A percentile compares a stretch with the other conserved stretches of the same genome.
Conservation (phyloP, 2,329 filamentous ascomycete genomes). For the Penicillium sp. region DNA sequence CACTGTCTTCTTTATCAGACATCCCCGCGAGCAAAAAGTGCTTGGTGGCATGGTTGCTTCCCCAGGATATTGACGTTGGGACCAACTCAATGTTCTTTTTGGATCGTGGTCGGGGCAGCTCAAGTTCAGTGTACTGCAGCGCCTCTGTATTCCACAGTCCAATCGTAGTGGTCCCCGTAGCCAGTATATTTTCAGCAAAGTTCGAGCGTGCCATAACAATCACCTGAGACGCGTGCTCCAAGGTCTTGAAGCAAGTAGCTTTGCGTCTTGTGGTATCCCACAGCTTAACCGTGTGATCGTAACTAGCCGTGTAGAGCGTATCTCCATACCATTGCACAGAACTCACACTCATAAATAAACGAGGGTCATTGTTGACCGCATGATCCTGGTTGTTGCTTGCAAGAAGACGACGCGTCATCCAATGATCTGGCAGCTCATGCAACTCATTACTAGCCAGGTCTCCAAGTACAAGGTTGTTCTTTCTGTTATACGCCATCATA, state of each 20-base stretch:
- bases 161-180: slow-evolving; percentile 53
- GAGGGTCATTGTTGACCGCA: slow-evolving; percentile 54
- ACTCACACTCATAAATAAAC: slow-evolving; percentile 62
- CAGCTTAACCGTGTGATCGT: slow-evolving; percentile 61
- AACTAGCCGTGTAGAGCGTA: slow-evolving; percentile 59
- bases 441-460: slow-evolving; percentile 48
- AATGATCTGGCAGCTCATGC: slow-evolving; percentile 61
- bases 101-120: slow-evolving; percentile 29
- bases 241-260: slow-evolving; percentile 37
- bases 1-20: slow-evolving; percentile 44
- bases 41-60: slow-evolving; percentile 40
- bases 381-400: slow-evolving; percentile 46
- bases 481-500: slow-evolving; percentile 65
- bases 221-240: slow-evolving; percentile 55
- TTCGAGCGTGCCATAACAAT: slow-evolving; percentile 56
- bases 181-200: slow-evolving; percentile 46
- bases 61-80: slow-evolving; percentile 57
- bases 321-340: slow-evolving; percentile 58
- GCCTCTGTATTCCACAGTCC: slow-evolving; percentile 39
- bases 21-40: slow-evolving; percentile 61
- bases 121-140: slow-evolving; percentile 33
- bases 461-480: slow-evolving; percentile 62
- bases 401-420: slow-evolving; percentile 46
- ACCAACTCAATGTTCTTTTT: slow-evolving; percentile 40
- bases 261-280: slow-evolving; percentile 52